Base-by-base conservation (phyloP, 495 filamentous ascomycete species). In the Cercophora sp. region DNA sequence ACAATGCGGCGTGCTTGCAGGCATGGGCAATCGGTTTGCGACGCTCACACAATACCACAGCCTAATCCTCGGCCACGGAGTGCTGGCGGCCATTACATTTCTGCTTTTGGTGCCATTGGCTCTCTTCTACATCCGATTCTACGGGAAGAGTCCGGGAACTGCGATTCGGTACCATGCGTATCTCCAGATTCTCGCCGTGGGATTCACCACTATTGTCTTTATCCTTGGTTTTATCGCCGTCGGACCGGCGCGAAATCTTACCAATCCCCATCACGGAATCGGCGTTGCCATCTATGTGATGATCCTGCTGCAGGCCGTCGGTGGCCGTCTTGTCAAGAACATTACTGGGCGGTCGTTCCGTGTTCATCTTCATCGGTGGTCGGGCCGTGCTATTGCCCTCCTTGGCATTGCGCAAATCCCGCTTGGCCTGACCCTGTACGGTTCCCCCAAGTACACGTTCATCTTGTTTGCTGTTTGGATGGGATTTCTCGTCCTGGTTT, bases 221-320 rank as follows among this genome's bases (percentile, higher is more conserved):
- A 69, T 87, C 31, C 70, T 92, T 8, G 89, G 91, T 11, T 91
- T 77, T 66, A 79, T 89, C 63, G 88, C 92, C 29, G 85, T 93
- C 19, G 88, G 89, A 8, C 80, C 85, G 1, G 65, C 71, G 41
- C 78, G 91, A 54, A 89, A 83, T 61, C 75, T 96, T 57, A 88
- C 88, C 39, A 98, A 98, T 66, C 93, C 93, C 1, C 93, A 98
- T 72, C 88, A 91, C 71, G 91, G 90, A 51, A 96, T 97, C 61
- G 93, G 93, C 19, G 71, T 95, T 26, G 86, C 91, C 31, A 84
- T 98, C 51, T 97, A 93, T 68, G 85, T 88, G 24, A 70, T 93
- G 58, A 79, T 96, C 15, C 64, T 95, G 23, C 78, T 91, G 19
- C 94, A 96, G 62, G 78, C 84, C 6, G 55, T 96, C 18, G 86